Evolutionary conservation across 75 land plant species (phyloP), one percentile per base, ranked within the genome.

Genomic region (Picea sitchensis): DNA sequence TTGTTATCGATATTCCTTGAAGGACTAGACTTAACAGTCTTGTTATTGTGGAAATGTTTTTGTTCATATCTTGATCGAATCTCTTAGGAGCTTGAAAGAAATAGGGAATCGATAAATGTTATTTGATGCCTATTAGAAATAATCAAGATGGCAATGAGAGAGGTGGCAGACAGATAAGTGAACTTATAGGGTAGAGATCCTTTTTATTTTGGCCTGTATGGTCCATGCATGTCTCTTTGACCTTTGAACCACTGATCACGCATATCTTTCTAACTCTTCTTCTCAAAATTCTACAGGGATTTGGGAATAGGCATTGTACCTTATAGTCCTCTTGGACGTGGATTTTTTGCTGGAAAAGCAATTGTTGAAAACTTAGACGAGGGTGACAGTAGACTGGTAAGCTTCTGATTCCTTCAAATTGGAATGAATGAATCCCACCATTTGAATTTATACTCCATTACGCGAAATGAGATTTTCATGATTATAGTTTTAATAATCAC

Each of bases 231-330:
- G 2, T 1, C 6, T 44, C 5, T 36, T 15, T 20, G 4, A 0
- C 44, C 2, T 44, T 71, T 9, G 44, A 38, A 44, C 74, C 18
- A 32, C 34, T 67, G 36, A 5, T 34, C 15, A 15, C 15, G 18
- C 2, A 34, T 67, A 6, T 17, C n/a, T 15, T 17, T 67, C 54
- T 44, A 38, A 17, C 74, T 41, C 54, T 38, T 68, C 5, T 68
- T n/a, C 23, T 71, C 21, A 5, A 71, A 38, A 44, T 17, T 69
- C n/a, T 58, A 61, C 77, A 91, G 93, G 73, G 89, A 91, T 77
- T 87, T 91, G 76, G 93, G 93, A 7, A 91, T 91, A 63, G 92
- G 93, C 60, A 83, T 91, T 61, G 92, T 91, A 59, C 82, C 85
- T 61, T 91, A 90, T 71, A 85, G 92, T 80, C 92, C 93, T 57